Conservation (phyloP, 192 early-diverging fungal genomes). For the Geranomyces variabilis region DNA sequence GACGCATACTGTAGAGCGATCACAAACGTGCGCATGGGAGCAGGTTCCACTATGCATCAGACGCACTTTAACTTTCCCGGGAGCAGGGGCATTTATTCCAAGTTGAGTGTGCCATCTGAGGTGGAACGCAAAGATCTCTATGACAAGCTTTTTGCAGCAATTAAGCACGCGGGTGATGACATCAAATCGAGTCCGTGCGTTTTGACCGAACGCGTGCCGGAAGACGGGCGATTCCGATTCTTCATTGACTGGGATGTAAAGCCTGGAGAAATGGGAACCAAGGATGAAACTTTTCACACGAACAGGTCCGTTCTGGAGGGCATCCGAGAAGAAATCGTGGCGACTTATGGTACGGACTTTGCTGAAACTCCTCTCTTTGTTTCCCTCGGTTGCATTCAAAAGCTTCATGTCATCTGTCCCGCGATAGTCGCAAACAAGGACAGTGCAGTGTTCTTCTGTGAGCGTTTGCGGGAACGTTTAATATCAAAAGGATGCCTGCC, state of each 20-base stretch:
- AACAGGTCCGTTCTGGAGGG: constrained; percentile 17
- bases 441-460: constrained; percentile 8
- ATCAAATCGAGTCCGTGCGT: constrained; percentile 16
- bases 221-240: constrained; percentile 15
- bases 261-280: constrained; percentile 12
- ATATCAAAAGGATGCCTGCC: constrained; percentile 5
- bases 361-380: constrained; percentile 13
- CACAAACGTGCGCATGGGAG: constrained; percentile 8
- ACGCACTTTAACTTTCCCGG: constrained; percentile 23
- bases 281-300: constrained; percentile 14
- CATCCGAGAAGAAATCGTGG: constrained; percentile 16
- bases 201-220: constrained; percentile 16
- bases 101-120: constrained; percentile 17
- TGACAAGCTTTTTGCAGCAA: constrained; percentile 18
- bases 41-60: constrained; percentile 12
- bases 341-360: constrained; percentile 11
- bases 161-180: constrained; percentile 15
- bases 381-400: constrained; percentile 11
- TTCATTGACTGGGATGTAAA: constrained; percentile 24
- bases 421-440: constrained; percentile 4
- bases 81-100: background rate
- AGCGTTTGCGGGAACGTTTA: constrained; percentile 13
- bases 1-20: background rate
- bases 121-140: constrained; percentile 20
- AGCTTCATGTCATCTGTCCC: constrained; percentile 20